Evolutionary conservation across 1,139 yeast genomes (phyloP), one percentile per base, ranked within the genome.

Genomic region (Nakaseomyces bracarensis): DNA sequence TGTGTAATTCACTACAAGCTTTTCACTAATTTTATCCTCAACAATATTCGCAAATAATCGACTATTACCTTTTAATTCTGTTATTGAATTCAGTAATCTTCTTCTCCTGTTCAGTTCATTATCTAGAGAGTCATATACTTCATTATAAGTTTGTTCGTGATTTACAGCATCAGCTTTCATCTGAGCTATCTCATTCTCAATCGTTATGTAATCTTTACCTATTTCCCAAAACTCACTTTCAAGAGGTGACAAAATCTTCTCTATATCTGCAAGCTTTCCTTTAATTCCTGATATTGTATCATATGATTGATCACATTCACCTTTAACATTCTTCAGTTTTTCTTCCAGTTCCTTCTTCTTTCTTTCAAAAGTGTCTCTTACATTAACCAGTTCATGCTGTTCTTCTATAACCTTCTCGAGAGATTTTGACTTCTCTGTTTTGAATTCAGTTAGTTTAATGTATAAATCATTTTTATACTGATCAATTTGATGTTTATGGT

Each of bases 71-170:
- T 66, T 63, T 38, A 69, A 57, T 36, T 74, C 72, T 64, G 74
- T 70, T 7, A 77, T 76, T 2, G 77, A 67, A 49, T 75, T 72
- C 52, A 76, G 78, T 30, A 77, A 58, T 7, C 67, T 64, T 45
- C 72, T 61, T 48, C 72, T 55, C 34, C 61, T 49, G 47, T 43
- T 65, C 34, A 49, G 52, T 38, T 61, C 64, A 37, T 54, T 58
- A 36, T 56, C 60, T 47, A 63, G 49, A 41, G 57, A 60, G 30
- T 52, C 54, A 36, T 46, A 53, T 11, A 54, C 46, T 14, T 41
- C 49, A 41, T 55, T 50, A 37, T 56, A 57, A n/a, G 39, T 44
- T n/a, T 25, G 30, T 36, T 57, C 59, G 38, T 51, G 25, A 33
- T 33, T 21, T 21, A 33, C 11, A 25, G 23, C 36, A 22, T 22